Percentiles rank a stretch among this genome's conserved stretches.
phyloP scores from a whole-genome alignment of 306 rosid species.

The Psophocarpus tetragonolobus region DNA sequence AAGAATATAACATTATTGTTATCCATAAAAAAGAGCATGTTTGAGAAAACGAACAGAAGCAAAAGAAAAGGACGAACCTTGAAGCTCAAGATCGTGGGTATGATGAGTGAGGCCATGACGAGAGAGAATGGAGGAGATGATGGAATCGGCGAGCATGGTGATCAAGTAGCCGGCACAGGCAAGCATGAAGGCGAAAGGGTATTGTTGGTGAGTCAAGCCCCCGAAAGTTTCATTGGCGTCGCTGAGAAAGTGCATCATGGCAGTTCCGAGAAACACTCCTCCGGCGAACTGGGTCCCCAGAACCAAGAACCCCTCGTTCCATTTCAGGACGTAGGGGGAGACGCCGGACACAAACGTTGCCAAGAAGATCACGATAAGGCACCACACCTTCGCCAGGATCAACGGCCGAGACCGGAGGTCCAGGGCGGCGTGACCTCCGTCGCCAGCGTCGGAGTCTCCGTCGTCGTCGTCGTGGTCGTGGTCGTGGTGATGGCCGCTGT shows the following conservation, averaged over 20 bases:
- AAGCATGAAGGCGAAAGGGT: conserved; percentile 76
- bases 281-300: conserved; percentile 84
- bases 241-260: conserved; percentile 77
- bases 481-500: conserved; percentile 47
- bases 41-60: too few species aligned
- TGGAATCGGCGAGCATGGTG: conserved; percentile 66
- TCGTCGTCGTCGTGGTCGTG: not conserved
- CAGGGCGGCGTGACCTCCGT: not conserved
- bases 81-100: conserved; percentile 48
- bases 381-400: conserved; percentile 55
- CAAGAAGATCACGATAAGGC: conserved; percentile 55
- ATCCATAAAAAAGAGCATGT: too few species aligned
- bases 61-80: conserved; percentile 42
- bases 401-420: conserved; percentile 55
- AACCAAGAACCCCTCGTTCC: conserved; percentile 72
- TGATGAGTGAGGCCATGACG: too few species aligned
- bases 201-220: conserved; percentile 54
- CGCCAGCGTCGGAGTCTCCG: not conserved
- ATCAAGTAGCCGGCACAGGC: conserved; percentile 67
- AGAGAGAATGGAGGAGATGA: conserved; percentile 49
- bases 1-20: too few species aligned
- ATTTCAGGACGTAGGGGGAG: conserved; percentile 62
- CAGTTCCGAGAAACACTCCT: conserved; percentile 75
- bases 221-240: conserved; percentile 65
- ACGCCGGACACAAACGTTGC: conserved; percentile 65